Base-by-base conservation (phyloP, 2,329 filamentous ascomycete genomes). In the Epicoccum nigrum region DNA sequence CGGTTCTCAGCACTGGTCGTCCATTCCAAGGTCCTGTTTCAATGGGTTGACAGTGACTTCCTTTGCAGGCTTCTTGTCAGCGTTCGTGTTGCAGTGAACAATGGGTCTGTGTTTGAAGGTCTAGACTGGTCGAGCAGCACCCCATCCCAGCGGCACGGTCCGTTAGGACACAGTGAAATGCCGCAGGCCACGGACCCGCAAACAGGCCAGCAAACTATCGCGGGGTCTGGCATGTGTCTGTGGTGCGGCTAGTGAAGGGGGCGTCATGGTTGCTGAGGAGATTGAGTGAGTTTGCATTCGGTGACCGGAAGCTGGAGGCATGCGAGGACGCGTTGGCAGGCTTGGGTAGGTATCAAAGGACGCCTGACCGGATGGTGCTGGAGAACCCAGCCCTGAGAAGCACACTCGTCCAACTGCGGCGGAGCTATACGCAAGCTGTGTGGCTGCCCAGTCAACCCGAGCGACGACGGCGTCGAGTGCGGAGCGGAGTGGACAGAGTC, bases 301-400 rank as follows among this genome's bases (percentile, higher is more conserved):
- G 44, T 47, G 49, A 34, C 38, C 49, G 43, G 43, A 44, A 42
- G 43, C 33, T 44, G 38, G 17, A 39, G 17, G 33, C n/a, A 43
- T 52, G 44, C 39, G 39, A 44, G 43, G 49, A 52, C 44, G 43
- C 44, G 43, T 52, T 52, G 49, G 49, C 49, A 47, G 49, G 49
- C 49, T 52, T 47, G 49, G 28, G 28, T 25, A 11, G 49, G 49
- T 25, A 25, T 17, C 43, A 51, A 37, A 20, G 38, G 21, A 16
- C 17, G 43, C 43, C 43, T 47, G 25, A 47, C 33, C 28, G 23
- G 33, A 52, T 27, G 49, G 38, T 43, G 39, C 49, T 17, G 25
- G 37, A 21, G 17, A 21, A 28, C 25, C 11, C 23, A 28, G 37
- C 11, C 37, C 37, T 17, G 12, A 21, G 17, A 12, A 20, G 16